phyloP scores from a whole-genome alignment of 129 eudicot species.

The Saposhnikovia divaricata region DNA sequence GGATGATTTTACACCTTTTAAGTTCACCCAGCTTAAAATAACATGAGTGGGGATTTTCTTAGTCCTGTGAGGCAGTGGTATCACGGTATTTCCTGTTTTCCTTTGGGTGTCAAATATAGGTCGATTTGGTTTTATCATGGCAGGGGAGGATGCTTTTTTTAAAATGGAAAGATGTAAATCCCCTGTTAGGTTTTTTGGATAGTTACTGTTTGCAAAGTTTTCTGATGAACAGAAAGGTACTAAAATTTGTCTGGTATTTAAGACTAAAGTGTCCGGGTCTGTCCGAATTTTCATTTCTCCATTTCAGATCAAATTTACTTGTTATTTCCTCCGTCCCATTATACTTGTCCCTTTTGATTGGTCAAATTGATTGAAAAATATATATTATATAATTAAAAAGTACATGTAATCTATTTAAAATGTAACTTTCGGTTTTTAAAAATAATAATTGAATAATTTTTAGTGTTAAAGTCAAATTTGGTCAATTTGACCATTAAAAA shows the following conservation, averaged over 20 bases:
- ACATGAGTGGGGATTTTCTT: constrained; percentile 4
- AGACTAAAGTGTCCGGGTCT: too few species aligned
- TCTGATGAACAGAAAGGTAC: not conserved
- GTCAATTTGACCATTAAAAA: too few species aligned
- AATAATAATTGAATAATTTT: too few species aligned
- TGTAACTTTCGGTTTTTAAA: too few species aligned
- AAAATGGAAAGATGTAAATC: not conserved
- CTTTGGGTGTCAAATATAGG: not conserved
- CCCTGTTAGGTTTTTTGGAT: not conserved
- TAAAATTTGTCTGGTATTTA: constrained; percentile 1
- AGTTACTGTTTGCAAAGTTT: not conserved
- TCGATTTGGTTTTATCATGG: not conserved
- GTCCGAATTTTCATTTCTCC: too few species aligned
- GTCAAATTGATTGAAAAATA: too few species aligned
- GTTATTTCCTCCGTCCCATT: too few species aligned
- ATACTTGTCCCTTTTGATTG: too few species aligned
- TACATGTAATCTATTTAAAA: too few species aligned
- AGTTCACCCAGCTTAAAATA: constrained; percentile 5
- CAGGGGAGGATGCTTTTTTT: not conserved
- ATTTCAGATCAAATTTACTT: too few species aligned
- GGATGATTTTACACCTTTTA: constrained; percentile 1
- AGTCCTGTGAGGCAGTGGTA: not conserved
- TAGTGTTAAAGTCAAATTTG: too few species aligned
- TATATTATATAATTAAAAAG: too few species aligned
- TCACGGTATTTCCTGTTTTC: not conserved